Evolutionary conservation across 441 rosid genomes (phyloP).

Genomic region (Gossypium lobatum): DNA sequence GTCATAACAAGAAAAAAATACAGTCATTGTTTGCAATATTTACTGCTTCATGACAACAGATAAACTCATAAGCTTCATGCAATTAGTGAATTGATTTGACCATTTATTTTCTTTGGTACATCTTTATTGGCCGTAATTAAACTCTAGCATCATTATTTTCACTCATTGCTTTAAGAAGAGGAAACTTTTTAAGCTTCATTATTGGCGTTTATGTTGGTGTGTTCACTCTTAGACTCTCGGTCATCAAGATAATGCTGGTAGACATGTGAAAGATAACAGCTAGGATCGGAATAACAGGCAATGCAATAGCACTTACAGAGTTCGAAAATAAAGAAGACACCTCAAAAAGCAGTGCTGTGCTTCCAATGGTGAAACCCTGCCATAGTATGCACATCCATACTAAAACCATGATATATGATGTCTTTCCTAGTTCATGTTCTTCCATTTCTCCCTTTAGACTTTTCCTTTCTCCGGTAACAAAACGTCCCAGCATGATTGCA

Average conservation of each 20-base stretch:
- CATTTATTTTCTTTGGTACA: background rate
- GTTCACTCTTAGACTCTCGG: background rate
- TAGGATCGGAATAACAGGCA: conserved; percentile 27
- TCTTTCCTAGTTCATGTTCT: conserved; percentile 25
- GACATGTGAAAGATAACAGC: conserved; percentile 22
- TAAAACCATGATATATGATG: conserved; percentile 25
- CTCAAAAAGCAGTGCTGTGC: conserved; percentile 30
- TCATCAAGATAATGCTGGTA: conserved; percentile 32
- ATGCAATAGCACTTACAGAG: conserved; percentile 23
- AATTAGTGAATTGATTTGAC: background rate
- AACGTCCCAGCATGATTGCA: conserved; percentile 27
- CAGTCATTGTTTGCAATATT: conserved; percentile 1
- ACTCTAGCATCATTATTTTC: background rate
- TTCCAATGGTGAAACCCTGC: conserved; percentile 24
- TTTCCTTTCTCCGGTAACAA: conserved; percentile 33
- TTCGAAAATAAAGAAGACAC: conserved; percentile 33
- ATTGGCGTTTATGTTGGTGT: background rate
- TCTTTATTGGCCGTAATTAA: background rate
- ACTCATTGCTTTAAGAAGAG: background rate
- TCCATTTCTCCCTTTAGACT: conserved; percentile 24
- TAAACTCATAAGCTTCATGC: conserved; percentile 1
- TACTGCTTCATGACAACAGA: conserved; percentile 12
- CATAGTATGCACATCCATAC: conserved; percentile 23
- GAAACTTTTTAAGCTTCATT: conserved; percentile 21
- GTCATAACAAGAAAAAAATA: background rate